Base-by-base conservation (phyloP, 129 eudicot genomes). In the Ambrosia artemisiifolia region DNA sequence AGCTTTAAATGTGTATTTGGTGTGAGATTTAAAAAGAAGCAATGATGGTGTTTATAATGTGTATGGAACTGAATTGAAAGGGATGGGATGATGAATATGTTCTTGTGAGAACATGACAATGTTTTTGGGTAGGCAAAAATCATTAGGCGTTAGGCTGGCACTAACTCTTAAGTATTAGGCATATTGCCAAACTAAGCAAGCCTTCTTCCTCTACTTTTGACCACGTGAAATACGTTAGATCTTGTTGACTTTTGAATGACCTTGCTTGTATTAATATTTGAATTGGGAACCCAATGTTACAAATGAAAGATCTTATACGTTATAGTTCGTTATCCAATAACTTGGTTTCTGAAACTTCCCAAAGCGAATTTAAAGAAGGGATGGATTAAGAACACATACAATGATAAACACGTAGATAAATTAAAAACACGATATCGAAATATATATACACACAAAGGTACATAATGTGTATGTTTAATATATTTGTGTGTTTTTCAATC, bases 141-240 rank as follows among this genome's bases (percentile, higher is more conserved):
- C 62, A 61, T 61, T 73, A 73, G 77, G 43, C 33, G 16, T 72
- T 61, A 46, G 77, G 77, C 44, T 32, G 69, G 77, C 44, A 16
- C 32, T 12, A n/a, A n/a, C n/a, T n/a, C n/a, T n/a, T n/a, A 46
- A 16, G 69, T 30, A 46, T 73, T 61, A 73, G 70, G 70, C 70
- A 73, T 48, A 34, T 10, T 73, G 66, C 78, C 70, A 63, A 73
- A 73, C 70, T 73, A 62, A 47, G 63, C 62, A n/a, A n/a, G n/a
- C n/a, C n/a, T n/a, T n/a, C 70, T 33, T 62, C 51, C n/a, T 18
- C 16, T 7, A 8, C 66, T 32, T 75, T 24, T 44, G 74, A 75
- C 28, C 79, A 66, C 20, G 30, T 73, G 62, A 63, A 28, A 2
- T 12, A 0, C 68, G 51, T 44, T 49, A 11, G 47, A 35, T 33